These are phyloP conservation scores for Diplodia sapinea DNA, from an alignment of 2,329 filamentous ascomycete species.

Conservation along the genomic window DNA sequence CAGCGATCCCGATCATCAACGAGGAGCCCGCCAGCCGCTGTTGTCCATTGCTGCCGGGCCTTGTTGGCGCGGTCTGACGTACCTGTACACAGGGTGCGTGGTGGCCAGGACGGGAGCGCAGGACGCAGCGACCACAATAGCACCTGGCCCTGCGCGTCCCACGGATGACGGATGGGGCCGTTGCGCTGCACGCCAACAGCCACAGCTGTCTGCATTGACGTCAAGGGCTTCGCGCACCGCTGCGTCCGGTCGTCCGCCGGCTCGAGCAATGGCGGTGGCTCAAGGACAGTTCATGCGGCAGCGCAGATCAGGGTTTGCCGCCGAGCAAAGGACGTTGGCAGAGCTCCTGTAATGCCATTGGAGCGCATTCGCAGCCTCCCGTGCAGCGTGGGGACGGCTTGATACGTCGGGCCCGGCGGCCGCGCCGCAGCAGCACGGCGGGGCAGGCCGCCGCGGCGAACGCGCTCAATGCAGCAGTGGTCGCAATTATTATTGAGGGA, in stretches of 20 bases:
- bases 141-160: slow-evolving; percentile 5
- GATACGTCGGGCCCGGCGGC: slow-evolving; percentile 12
- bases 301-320: slow-evolving; percentile 31
- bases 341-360: neutral
- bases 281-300: slow-evolving; percentile 26
- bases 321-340: neutral
- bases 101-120: neutral
- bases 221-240: slow-evolving; percentile 11
- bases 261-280: slow-evolving; percentile 18
- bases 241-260: slow-evolving; percentile 24
- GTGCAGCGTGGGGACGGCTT: slow-evolving; percentile 17
- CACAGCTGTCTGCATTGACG: slow-evolving; percentile 24
- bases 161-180: slow-evolving; percentile 3
- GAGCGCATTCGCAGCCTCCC: neutral
- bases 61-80: slow-evolving; percentile 21
- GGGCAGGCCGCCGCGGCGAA: slow-evolving; percentile 1
- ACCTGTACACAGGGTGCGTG: neutral
- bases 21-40: slow-evolving; percentile 2
- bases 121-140: neutral
- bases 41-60: neutral
- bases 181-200: slow-evolving; percentile 23
- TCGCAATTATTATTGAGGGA: slow-evolving; percentile 5
- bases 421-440: neutral
- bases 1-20: slow-evolving; percentile 21
- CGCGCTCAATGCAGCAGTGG: slow-evolving; percentile 8